Percentiles rank a stretch among this genome's conserved stretches.
These are phyloP conservation scores for Starmerella bombi DNA, from an alignment of 805 yeast species.

Conservation along the genomic window DNA sequence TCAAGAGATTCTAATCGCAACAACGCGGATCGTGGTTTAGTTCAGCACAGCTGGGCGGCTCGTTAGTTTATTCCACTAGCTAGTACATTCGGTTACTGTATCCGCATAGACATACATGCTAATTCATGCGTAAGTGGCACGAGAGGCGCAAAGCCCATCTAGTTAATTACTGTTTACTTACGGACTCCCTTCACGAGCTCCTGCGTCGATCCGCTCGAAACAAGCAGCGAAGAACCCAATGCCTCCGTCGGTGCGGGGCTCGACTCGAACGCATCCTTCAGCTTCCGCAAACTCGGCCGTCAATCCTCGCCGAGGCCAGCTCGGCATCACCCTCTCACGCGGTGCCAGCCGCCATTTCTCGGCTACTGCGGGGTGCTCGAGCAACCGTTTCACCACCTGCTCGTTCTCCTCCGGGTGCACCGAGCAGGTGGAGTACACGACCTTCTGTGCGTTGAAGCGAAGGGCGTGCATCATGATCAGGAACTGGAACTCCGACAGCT, in stretches of 20 bases:
- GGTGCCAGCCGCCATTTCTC: conserved; percentile 53
- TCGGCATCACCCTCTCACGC: conserved; percentile 54
- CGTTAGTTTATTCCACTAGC: too few relatives aligned
- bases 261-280: conserved; percentile 66
- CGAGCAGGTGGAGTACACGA: conserved; percentile 93
- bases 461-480: conserved; percentile 82
- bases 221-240: conserved; percentile 96
- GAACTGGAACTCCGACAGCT: conserved; percentile 74
- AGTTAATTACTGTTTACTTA: neutral
- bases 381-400: conserved; percentile 67
- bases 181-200: neutral
- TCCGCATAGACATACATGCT: too few relatives aligned
- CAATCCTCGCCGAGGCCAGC: conserved; percentile 79
- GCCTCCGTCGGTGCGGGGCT: conserved; percentile 90
- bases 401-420: conserved; percentile 91
- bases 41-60: too few relatives aligned
- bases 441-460: conserved; percentile 49
- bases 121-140: too few relatives aligned
- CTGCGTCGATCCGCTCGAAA: conserved; percentile 43
- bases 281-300: conserved; percentile 48
- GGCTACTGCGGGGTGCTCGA: conserved; percentile 52
- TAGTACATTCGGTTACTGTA: too few relatives aligned
- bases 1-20: conserved; percentile 33
- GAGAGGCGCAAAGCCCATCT: too few relatives aligned
- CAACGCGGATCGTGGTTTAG: too few relatives aligned